These are phyloP conservation scores for Clitocybe nebularis DNA, from an alignment of 1,284 basidiomycete genomes.

Conservation along the genomic window DNA sequence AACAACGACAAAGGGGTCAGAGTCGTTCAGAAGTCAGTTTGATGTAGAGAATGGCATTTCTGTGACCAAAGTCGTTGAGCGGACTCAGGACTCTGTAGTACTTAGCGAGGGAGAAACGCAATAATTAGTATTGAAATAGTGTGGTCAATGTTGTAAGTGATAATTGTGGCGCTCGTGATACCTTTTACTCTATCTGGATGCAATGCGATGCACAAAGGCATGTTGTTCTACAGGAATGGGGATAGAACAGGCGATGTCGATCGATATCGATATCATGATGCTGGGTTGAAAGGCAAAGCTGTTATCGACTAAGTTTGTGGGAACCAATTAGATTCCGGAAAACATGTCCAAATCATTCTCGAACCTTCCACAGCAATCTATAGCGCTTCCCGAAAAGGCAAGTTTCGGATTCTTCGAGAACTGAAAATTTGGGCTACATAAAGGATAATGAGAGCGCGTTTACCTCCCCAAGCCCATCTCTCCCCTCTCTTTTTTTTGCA, in stretches of 20 bases:
- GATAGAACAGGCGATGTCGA: no score
- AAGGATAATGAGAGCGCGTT: constrained; percentile 23
- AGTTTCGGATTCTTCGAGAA: constrained; percentile 60
- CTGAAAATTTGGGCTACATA: constrained; percentile 40
- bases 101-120: no score
- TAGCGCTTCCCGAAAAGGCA: constrained; percentile 31
- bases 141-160: no score
- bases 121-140: no score
- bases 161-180: no score
- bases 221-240: no score
- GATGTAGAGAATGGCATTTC: constrained; percentile 17
- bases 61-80: constrained; percentile 3
- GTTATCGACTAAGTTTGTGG: no score
- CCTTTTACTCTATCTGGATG: no score
- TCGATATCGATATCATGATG: no score
- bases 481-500: constrained; percentile 14
- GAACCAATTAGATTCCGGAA: background rate
- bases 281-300: no score
- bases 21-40: background rate
- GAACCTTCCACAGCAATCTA: constrained; percentile 34
- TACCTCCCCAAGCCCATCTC: constrained; percentile 20
- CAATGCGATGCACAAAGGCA: no score
- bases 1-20: background rate
- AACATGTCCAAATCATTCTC: constrained; percentile 25
- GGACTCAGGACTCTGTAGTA: background rate